Percentiles rank a stretch among this genome's conserved stretches.
These are phyloP conservation scores for Endoconidiophora laricicola DNA, from an alignment of 2,329 filamentous ascomycete species.

Conservation along the genomic window DNA sequence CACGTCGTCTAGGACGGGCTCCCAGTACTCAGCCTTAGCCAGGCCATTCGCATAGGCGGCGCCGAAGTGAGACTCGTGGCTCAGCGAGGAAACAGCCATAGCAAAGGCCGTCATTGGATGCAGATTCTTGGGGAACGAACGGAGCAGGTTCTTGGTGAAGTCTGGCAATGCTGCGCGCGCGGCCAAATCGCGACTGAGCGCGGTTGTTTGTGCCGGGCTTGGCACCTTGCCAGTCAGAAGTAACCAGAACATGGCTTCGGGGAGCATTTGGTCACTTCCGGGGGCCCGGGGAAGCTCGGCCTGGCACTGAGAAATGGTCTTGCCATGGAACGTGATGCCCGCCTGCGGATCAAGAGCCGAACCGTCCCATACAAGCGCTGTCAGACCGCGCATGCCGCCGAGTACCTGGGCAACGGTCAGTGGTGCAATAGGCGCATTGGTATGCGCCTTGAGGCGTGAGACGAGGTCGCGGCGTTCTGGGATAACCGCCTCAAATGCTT, in stretches of 20 bases:
- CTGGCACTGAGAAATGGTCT: conserved; percentile 96
- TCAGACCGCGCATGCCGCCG: conserved; percentile 92
- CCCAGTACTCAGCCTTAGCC: conserved; percentile 96
- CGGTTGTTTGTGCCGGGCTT: conserved; percentile 62
- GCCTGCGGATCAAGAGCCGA: conserved; percentile 93
- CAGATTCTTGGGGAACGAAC: conserved; percentile 73
- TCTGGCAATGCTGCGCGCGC: conserved; percentile 68
- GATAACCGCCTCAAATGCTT: conserved; percentile 66
- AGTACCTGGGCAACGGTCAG: conserved; percentile 89
- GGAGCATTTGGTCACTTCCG: conserved; percentile 88
- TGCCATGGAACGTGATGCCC: conserved; percentile 94
- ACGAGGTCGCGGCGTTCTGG: conserved; percentile 86
- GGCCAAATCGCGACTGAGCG: conserved; percentile 71
- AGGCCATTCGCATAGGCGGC: conserved; percentile 82
- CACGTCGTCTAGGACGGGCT: conserved; percentile 89
- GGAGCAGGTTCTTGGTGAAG: conserved; percentile 76
- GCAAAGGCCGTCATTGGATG: conserved; percentile 98
- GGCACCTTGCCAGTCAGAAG: conserved; percentile 87
- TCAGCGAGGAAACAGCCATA: conserved; percentile 87
- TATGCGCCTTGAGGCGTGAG: conserved; percentile 80
- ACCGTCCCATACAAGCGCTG: conserved; percentile 98
- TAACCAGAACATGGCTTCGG: conserved; percentile 99
- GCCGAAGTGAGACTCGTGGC: conserved; percentile 86
- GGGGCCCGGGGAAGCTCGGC: conserved; percentile 82
- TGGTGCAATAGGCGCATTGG: conserved; percentile 70